A percentile compares a stretch with the other conserved stretches of the same genome.
Evolutionary conservation across 345 rosid species (phyloP).

Genomic region (Eucalyptus erythrocorys): DNA sequence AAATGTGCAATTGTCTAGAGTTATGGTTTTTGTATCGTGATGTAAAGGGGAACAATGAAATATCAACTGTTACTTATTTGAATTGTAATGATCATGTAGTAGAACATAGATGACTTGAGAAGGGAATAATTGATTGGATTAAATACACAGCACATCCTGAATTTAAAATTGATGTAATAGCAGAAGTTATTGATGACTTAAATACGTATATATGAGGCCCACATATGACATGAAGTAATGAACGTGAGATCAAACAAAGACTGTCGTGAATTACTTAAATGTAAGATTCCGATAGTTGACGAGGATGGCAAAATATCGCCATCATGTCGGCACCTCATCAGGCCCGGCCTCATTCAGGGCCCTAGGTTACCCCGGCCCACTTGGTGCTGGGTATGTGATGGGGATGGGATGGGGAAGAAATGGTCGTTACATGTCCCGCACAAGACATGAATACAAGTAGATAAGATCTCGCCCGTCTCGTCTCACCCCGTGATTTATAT

Average conservation of each 20-base stretch:
- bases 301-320: neutral
- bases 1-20: neutral
- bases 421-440: neutral
- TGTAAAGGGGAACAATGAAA: no score
- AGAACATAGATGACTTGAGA: neutral
- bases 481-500: no score
- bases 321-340: neutral
- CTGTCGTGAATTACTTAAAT: no score
- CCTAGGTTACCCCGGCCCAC: neutral
- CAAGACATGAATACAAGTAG: neutral
- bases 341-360: neutral
- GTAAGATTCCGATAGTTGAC: no score
- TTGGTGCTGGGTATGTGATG: neutral
- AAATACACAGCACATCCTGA: fast-evolving
- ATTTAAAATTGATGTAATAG: neutral
- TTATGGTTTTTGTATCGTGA: no score
- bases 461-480: neutral
- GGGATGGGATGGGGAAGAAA: neutral
- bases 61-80: no score
- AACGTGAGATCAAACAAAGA: no score
- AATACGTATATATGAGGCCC: neutral
- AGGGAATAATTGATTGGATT: neutral
- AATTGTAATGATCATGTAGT: neutral
- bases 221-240: no score
- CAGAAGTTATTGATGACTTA: neutral